Evolutionary conservation across 2,329 filamentous ascomycete species (phyloP).

Genomic region (Pyrenophora seminiperda): DNA sequence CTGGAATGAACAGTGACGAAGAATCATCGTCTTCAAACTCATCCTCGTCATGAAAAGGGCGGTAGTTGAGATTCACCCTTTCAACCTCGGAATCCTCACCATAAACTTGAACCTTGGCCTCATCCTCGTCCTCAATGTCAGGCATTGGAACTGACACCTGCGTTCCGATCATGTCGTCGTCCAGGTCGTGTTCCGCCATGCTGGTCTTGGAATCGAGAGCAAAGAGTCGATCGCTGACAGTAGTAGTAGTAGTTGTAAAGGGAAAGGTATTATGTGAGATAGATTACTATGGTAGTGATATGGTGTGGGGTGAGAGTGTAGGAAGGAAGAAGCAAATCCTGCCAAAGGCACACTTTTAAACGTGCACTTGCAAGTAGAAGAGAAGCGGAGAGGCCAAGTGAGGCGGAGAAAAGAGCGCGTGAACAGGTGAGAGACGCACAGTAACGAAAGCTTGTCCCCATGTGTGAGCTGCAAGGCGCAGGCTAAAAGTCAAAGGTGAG

Average conservation of each 20-base stretch:
- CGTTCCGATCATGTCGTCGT: background rate
- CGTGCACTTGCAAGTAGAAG: background rate
- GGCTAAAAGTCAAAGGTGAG: no score
- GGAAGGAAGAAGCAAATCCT: background rate
- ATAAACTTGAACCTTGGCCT: background rate
- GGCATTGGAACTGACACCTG: conserved; percentile 3
- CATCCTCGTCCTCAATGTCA: background rate
- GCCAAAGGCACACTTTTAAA: background rate
- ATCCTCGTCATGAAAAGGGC: background rate
- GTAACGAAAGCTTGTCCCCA: no score
- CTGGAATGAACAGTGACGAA: conserved; percentile 23
- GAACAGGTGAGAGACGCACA: no score
- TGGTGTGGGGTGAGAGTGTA: conserved; percentile 10
- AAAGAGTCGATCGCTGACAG: background rate
- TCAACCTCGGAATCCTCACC: background rate
- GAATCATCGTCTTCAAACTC: conserved; percentile 2
- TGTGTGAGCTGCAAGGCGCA: background rate
- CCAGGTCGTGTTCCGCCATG: conserved; percentile 5
- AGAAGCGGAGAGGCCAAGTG: background rate
- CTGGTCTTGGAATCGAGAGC: background rate
- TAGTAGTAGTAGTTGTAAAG: background rate
- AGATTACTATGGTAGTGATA: background rate
- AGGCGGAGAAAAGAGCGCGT: background rate
- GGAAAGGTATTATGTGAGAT: background rate
- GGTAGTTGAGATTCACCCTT: background rate